Evolutionary conservation across 2,329 filamentous ascomycete genomes (phyloP), one percentile per base, ranked within the genome.

Genomic region (Hypoxylon sp.): DNA sequence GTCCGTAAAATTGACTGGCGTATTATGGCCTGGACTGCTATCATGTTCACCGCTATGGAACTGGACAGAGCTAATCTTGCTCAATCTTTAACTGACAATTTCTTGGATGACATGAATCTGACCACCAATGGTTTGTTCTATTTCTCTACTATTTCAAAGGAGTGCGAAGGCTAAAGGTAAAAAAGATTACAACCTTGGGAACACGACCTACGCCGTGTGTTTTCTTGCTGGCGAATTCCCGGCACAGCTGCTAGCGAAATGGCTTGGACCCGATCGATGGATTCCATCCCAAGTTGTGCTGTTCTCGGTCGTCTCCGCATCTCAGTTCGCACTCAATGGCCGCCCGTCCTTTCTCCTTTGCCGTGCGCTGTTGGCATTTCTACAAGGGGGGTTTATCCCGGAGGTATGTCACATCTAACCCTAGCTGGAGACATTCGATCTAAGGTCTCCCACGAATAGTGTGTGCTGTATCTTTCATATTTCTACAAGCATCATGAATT

Each of bases 221-320:
- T 89, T 89, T 69, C 77, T 89, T 1, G 80, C 82, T 13, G 86
- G 87, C 0, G 88, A 90, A 73, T 79, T 90, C 2, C 88, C 88
- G 0, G 89, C 87, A 0, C 87, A 90, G 72, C 79, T 90, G 5
- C 75, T 90, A 11, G 84, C 82, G 46, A 90, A 90, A 74, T 84
- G 83, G 76, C 74, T 77, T 1, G 75, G 75, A 5, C 74, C 75
- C 5, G 75, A 77, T 58, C 70, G 75, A 43, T 77, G 74, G 67
- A 75, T 76, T 25, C 75, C 75, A 17, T 67, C 59, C 11, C 75
- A 77, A 46, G 75, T 77, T 30, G 46, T 75, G 1, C 60, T 77
- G 5, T 76, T 75, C 53, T 76, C 74, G 1, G 60, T 73, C 7
- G 75, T 76, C 0, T 74, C 73, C 5, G 72, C 74, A 2, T 75